Evolutionary conservation across 179 eudicot species (phyloP).

Genomic region (Nepenthes alata): DNA sequence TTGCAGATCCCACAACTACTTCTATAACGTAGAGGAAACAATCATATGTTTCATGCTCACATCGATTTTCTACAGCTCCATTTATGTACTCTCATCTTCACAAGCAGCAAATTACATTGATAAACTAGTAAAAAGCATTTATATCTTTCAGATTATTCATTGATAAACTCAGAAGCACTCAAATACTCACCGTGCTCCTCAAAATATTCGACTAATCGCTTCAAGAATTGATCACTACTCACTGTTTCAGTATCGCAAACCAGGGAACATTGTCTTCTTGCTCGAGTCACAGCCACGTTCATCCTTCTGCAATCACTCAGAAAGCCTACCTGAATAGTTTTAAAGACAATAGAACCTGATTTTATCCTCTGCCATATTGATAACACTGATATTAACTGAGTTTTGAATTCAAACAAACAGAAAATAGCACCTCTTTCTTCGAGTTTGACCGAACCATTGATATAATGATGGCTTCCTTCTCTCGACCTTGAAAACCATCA

Average conservation of each 20-base stretch:
- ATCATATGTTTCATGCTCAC: too few relatives aligned
- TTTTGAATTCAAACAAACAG: background rate
- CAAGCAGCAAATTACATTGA: background rate
- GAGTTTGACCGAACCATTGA: conserved; percentile 98
- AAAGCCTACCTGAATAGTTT: conserved; percentile 67
- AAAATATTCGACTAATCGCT: conserved; percentile 76
- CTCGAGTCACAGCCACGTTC: conserved; percentile 98
- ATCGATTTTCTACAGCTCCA: background rate
- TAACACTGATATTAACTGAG: conserved; percentile 1
- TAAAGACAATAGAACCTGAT: background rate
- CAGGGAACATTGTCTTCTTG: conserved; percentile 91
- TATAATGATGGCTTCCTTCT: conserved; percentile 91
- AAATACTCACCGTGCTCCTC: conserved; percentile 91
- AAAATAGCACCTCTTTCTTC: conserved; percentile 60
- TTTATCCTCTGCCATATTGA: background rate
- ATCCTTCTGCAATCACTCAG: conserved; percentile 82
- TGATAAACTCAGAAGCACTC: conserved; percentile 83
- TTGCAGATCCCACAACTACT: too few relatives aligned
- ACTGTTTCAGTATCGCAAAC: conserved; percentile 95
- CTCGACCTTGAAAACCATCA: conserved; percentile 98
- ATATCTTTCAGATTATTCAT: conserved; percentile 13
- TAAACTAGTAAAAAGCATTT: background rate
- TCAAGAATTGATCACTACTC: conserved; percentile 68
- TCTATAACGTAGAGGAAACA: too few relatives aligned
- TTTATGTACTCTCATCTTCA: background rate